phyloP scores from a whole-genome alignment of 768 basidiomycete genomes.

The Tulasnella sp. region DNA sequence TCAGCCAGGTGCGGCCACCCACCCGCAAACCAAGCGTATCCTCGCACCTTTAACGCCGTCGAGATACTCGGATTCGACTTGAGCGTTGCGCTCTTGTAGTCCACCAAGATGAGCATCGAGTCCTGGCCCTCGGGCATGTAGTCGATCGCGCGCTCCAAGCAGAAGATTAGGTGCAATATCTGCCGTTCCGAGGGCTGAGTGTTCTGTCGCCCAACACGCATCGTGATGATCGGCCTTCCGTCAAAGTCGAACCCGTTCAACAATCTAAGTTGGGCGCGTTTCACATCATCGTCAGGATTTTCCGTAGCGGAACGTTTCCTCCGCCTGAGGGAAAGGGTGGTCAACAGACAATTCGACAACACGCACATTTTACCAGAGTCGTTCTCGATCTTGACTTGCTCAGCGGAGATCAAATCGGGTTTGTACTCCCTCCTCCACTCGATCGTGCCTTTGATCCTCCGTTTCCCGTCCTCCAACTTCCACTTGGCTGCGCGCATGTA shows the following conservation, averaged over 20 bases:
- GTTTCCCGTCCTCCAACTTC: constrained; percentile 65
- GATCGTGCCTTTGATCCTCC: constrained; percentile 62
- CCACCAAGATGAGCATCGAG: constrained; percentile 70
- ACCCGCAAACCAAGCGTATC: neutral
- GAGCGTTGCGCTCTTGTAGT: constrained; percentile 73
- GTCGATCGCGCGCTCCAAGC: constrained; percentile 84
- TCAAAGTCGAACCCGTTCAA: constrained; percentile 78
- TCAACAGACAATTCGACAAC: too few species aligned
- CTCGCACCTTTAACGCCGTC: constrained; percentile 55
- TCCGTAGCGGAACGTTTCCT: too few species aligned
- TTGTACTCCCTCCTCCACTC: constrained; percentile 80
- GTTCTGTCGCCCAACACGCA: constrained; percentile 82
- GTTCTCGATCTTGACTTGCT: constrained; percentile 62
- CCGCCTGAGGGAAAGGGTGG: neutral
- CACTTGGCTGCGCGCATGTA: constrained; percentile 84
- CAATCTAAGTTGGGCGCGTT: too few species aligned
- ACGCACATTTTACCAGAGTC: constrained; percentile 82
- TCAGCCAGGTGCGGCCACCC: neutral
- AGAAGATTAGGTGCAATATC: constrained; percentile 76
- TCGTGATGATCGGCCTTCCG: constrained; percentile 78
- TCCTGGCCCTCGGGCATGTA: constrained; percentile 79
- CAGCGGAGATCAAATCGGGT: constrained; percentile 73
- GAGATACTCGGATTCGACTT: constrained; percentile 77
- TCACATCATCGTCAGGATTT: too few species aligned
- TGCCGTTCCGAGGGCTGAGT: constrained; percentile 68